A percentile compares a stretch with the other conserved stretches of the same genome.
phyloP scores from a whole-genome alignment of 2,329 filamentous ascomycete genomes.

The Claviceps pusilla region DNA sequence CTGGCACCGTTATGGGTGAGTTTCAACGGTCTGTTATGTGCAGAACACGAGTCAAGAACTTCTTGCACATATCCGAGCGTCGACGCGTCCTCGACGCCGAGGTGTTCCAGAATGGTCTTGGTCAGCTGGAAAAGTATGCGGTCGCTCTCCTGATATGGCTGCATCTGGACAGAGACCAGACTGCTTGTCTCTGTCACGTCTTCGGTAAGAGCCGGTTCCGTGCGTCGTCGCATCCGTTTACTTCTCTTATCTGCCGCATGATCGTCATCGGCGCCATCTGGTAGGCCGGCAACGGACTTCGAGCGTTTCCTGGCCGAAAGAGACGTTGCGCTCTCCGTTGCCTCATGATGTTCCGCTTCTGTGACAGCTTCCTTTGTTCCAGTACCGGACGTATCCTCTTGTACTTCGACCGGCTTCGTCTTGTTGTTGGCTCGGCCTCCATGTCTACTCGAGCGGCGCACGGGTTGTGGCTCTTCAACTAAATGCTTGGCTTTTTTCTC shows the following conservation, averaged over 20 bases:
- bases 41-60: constrained; percentile 35
- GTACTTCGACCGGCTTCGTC: constrained; percentile 5
- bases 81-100: constrained; percentile 36
- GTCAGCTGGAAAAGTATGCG: constrained; percentile 40
- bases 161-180: constrained; percentile 38
- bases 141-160: constrained; percentile 41
- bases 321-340: constrained; percentile 24
- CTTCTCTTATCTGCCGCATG: constrained; percentile 44
- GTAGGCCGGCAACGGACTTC: constrained; percentile 44
- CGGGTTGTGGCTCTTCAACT: constrained; percentile 2
- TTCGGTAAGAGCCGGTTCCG: constrained; percentile 36
- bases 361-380: constrained; percentile 13
- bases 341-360: constrained; percentile 12
- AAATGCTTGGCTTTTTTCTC: constrained; percentile 2
- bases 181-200: constrained; percentile 38
- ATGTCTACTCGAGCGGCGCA: constrained; percentile 5
- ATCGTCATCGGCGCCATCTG: constrained; percentile 42
- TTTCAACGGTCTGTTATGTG: constrained; percentile 35
- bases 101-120: constrained; percentile 38
- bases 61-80: constrained; percentile 32
- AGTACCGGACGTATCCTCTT: constrained; percentile 12
- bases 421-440: constrained; percentile 1
- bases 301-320: constrained; percentile 42
- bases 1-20: constrained; percentile 30
- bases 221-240: constrained; percentile 44